Evolutionary conservation across 768 basidiomycete species (phyloP).

Genomic region (Aureoboletus auriporus): DNA sequence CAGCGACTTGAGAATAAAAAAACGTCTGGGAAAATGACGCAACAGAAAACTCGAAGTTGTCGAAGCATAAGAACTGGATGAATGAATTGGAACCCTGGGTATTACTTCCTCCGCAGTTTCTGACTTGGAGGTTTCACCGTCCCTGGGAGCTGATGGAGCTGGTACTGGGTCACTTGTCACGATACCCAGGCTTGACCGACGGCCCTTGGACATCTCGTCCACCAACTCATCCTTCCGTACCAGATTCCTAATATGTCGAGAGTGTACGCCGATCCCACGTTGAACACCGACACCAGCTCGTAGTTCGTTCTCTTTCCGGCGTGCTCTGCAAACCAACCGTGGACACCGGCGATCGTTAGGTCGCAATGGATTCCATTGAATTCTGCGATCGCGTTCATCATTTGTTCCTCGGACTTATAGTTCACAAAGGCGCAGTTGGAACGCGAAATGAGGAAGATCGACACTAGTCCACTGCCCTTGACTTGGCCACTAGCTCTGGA

Average conservation of each 20-base stretch:
- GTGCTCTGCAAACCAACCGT: slow-evolving; percentile 76
- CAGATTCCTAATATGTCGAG: slow-evolving; percentile 71
- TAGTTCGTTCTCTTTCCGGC: slow-evolving; percentile 79
- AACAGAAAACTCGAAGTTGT: slow-evolving; percentile 79
- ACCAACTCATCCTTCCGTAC: slow-evolving; percentile 35
- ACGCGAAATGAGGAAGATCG: slow-evolving; percentile 91
- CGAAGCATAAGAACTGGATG: slow-evolving; percentile 68
- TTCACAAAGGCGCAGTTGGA: slow-evolving; percentile 95
- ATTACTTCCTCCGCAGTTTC: background rate
- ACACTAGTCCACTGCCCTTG: slow-evolving; percentile 56
- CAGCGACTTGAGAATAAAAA: slow-evolving; percentile 88
- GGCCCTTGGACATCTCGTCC: background rate
- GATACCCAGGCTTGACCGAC: background rate
- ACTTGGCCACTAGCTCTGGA: background rate
- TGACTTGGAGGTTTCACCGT: slow-evolving; percentile 31
- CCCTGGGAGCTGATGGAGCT: slow-evolving; percentile 32
- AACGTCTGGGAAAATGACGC: slow-evolving; percentile 80
- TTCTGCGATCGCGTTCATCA: slow-evolving; percentile 61
- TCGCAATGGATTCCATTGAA: slow-evolving; percentile 75
- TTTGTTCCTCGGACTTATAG: slow-evolving; percentile 58
- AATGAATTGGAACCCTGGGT: slow-evolving; percentile 28
- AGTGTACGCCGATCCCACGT: slow-evolving; percentile 81
- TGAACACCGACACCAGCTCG: slow-evolving; percentile 91
- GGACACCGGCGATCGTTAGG: slow-evolving; percentile 70
- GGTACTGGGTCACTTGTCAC: slow-evolving; percentile 11